Base-by-base conservation (phyloP, 331 rosid species). In the Quercus tomentella region DNA sequence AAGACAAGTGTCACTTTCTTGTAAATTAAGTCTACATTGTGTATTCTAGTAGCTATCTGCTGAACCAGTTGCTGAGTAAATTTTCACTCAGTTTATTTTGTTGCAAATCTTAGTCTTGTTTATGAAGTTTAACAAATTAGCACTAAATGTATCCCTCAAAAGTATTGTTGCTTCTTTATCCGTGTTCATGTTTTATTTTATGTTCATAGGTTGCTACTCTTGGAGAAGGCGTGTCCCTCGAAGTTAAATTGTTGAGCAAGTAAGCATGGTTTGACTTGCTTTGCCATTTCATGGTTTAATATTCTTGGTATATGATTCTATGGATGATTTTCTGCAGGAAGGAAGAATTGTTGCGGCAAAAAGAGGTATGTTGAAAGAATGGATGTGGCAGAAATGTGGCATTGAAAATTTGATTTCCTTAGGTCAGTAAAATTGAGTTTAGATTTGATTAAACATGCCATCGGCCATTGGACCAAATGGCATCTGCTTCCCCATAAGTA, bases 171-270 rank as follows among this genome's bases (percentile, higher is more conserved):
- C 76, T 76, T 70, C 56, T 56, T 75, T 74, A 62, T 82, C 16
- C 55, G 4, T 79, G 33, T 82, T 58, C 80, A 80, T 72, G 56
- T 30, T 70, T 43, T n/a, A 71, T 85, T 84, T 82, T 76, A 81
- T 82, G 66, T 84, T 80, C 69, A 77, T 79, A 96, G 99, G 98
- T 96, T 81, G 98, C 98, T 75, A 77, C 87, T 54, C 97, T 96
- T 63, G 99, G 99, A 75, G 99, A 93, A 82, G 99, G 99, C 52
- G 98, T 96, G 60, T 91, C 98, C 80, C 87, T 96, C 63, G 99
- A 96, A 86, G 99, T 96, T 68, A 96, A 92, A 85, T 86, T 96
- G 73, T 84, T 96, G 80, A 96, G 88, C 94, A 90, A 97, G 99
- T 91, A 78, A 75, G 57, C 49, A 77, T 31, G 74, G 70, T 72